These are phyloP conservation scores for Neoboletus brunneissimus DNA, from an alignment of 768 basidiomycete species.

Conservation along the genomic window DNA sequence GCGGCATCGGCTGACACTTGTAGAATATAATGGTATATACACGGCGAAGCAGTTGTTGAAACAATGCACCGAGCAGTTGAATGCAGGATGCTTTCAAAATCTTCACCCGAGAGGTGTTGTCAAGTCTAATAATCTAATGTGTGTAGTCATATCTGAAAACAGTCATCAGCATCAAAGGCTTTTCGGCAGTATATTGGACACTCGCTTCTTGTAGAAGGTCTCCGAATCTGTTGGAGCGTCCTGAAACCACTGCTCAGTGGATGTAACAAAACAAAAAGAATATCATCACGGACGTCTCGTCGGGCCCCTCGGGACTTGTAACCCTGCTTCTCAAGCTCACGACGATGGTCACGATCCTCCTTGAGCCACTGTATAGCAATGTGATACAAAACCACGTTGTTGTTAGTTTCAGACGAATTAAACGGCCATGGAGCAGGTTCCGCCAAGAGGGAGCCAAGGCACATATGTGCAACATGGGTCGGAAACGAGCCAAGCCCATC, in stretches of 20 bases:
- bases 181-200: neutral
- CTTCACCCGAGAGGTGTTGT: neutral
- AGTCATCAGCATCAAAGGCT: conserved; percentile 3
- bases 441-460: conserved; percentile 70
- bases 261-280: neutral
- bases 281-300: conserved; percentile 43
- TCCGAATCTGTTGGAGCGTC: conserved; percentile 72
- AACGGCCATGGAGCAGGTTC: conserved; percentile 71
- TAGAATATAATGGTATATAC: conserved; percentile 7
- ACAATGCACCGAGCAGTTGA: conserved; percentile 11
- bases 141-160: conserved; percentile 49
- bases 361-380: conserved; percentile 85
- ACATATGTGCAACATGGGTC: conserved; percentile 90
- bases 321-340: conserved; percentile 54
- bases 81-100: neutral
- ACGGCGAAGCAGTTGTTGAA: conserved; percentile 18
- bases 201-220: conserved; percentile 81
- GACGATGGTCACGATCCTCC: conserved; percentile 71
- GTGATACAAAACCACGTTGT: conserved; percentile 48
- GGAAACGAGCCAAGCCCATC: conserved; percentile 92
- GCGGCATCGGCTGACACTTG: neutral
- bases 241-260: conserved; percentile 33
- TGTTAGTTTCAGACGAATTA: conserved; percentile 26
- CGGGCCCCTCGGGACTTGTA: conserved; percentile 62
- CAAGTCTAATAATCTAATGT: conserved; percentile 32